phyloP scores from a whole-genome alignment of 2,329 filamentous ascomycete species.

The Calonectria pauciramosa region DNA sequence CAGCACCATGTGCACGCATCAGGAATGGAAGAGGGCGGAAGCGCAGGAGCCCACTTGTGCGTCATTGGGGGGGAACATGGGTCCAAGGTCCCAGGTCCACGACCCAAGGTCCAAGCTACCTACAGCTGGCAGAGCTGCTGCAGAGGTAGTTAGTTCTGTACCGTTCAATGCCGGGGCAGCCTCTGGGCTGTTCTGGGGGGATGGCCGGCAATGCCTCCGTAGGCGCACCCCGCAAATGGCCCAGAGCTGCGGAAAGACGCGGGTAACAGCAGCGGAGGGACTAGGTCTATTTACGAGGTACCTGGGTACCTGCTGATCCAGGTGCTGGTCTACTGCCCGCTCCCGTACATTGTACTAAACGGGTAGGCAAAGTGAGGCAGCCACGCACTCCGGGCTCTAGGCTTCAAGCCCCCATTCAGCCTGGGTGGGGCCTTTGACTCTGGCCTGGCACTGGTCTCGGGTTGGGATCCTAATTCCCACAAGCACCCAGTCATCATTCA shows the following conservation, averaged over 20 bases:
- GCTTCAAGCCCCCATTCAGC: background rate
- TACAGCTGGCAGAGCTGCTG: background rate
- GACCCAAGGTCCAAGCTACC: background rate
- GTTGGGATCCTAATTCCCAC: background rate
- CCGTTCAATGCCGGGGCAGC: background rate
- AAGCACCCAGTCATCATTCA: constrained; percentile 1
- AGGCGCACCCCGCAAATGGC: background rate
- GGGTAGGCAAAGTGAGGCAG: background rate
- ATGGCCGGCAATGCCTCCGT: background rate
- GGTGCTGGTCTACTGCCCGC: background rate
- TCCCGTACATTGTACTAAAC: background rate
- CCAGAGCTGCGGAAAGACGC: background rate
- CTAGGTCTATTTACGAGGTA: background rate
- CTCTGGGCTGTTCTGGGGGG: constrained; percentile 5
- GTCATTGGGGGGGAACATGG: constrained; percentile 22
- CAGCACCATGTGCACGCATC: background rate
- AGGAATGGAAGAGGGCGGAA: constrained; percentile 20
- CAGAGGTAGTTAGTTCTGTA: background rate
- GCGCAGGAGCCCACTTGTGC: constrained; percentile 10
- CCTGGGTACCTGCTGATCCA: background rate
- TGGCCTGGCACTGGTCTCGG: background rate
- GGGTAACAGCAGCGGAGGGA: background rate
- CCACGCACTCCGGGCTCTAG: background rate
- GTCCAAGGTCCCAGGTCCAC: background rate
- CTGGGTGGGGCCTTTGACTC: background rate